Conservation (phyloP, 176 grass and related monocot genomes). For the Carex parvula region DNA sequence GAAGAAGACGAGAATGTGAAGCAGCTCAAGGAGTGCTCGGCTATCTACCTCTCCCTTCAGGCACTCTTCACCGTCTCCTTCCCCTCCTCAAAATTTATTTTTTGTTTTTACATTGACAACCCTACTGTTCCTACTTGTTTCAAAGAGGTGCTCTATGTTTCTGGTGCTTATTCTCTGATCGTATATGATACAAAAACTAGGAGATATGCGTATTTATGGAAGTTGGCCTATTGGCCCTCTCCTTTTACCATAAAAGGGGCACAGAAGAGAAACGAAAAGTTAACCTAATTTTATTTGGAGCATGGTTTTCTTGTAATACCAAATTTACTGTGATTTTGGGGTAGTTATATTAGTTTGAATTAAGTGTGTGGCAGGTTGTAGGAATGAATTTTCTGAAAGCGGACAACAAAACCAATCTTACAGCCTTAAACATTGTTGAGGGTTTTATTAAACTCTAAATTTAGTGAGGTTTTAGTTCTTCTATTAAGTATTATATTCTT, state of each 20-base stretch:
- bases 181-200: background rate
- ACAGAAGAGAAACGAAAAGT: background rate
- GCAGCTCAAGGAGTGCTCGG: slow-evolving; percentile 84
- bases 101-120: background rate
- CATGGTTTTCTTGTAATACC: background rate
- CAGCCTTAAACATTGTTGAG: background rate
- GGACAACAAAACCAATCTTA: background rate
- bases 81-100: background rate
- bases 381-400: background rate
- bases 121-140: background rate
- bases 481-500: background rate
- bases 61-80: slow-evolving; percentile 12
- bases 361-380: background rate
- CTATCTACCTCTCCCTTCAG: slow-evolving; percentile 74
- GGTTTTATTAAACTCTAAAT: background rate
- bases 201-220: background rate
- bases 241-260: background rate
- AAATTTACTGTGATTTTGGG: background rate
- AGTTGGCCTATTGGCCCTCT: background rate
- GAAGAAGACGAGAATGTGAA: slow-evolving; percentile 87
- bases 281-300: background rate
- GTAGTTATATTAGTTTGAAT: background rate
- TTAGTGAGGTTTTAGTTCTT: background rate
- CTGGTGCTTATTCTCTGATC: background rate
- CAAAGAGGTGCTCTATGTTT: background rate